Conservation (phyloP, 2,329 filamentous ascomycete species). For the Pestalotiopsis sp. region DNA sequence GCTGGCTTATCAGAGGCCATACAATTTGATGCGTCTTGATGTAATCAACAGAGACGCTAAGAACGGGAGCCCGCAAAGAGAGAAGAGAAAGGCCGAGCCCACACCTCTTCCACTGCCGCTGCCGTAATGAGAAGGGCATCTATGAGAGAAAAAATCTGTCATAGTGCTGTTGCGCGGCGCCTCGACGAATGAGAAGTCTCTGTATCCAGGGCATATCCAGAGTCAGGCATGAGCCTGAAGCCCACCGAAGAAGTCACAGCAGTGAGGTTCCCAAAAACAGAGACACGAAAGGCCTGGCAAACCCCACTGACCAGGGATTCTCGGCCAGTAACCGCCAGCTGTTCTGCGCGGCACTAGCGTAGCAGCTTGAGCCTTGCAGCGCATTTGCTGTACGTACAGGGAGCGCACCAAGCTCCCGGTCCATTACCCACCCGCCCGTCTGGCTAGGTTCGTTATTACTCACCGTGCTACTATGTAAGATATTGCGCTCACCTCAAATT, state of each 20-base stretch:
- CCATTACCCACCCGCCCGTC: neutral
- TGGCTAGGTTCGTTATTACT: neutral
- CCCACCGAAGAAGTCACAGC: neutral
- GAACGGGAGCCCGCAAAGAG: neutral
- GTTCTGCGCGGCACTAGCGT: neutral
- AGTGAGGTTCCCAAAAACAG: neutral
- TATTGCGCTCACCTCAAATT: slow-evolving; percentile 8
- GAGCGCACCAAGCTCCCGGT: neutral
- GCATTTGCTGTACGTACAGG: too few species aligned
- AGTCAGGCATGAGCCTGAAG: neutral
- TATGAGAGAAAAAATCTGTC: neutral
- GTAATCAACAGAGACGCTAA: neutral
- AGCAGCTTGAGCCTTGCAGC: neutral
- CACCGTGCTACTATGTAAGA: neutral
- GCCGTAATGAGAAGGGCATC: neutral
- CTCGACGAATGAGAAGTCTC: neutral
- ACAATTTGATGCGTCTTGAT: neutral
- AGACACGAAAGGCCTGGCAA: neutral
- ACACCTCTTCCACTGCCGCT: neutral
- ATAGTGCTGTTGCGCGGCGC: neutral
- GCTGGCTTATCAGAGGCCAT: neutral
- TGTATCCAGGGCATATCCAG: neutral
- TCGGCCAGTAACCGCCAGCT: neutral
- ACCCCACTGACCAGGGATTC: neutral
- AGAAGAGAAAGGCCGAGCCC: neutral